phyloP scores from a whole-genome alignment of 78 protist species.

The Dictyostelium intermedium region DNA sequence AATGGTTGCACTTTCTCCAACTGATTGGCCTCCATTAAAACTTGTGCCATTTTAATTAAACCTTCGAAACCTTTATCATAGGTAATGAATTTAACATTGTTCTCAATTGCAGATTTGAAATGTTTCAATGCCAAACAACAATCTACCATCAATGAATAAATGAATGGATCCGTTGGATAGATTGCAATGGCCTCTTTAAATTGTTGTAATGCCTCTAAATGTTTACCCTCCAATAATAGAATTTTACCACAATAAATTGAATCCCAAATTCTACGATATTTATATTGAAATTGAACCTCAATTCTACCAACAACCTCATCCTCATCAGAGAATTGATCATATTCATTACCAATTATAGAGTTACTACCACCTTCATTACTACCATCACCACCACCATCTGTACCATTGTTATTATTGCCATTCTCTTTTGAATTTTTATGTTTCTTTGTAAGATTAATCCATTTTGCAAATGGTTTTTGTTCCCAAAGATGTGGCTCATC shows the following conservation, averaged over 20 bases:
- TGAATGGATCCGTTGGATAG: slow-evolving; percentile 17
- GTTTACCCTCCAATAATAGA: slow-evolving; percentile 21
- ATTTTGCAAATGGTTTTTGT: slow-evolving; percentile 68
- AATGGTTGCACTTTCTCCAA: slow-evolving; percentile 47
- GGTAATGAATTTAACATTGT: neutral
- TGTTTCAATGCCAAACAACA: slow-evolving; percentile 35
- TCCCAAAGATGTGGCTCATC: slow-evolving; percentile 68
- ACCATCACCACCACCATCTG: neutral
- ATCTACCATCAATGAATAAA: slow-evolving; percentile 42
- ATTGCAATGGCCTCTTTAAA: slow-evolving; percentile 30
- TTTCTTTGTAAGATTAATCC: slow-evolving; percentile 42
- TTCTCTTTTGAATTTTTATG: neutral
- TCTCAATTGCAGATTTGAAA: slow-evolving; percentile 16
- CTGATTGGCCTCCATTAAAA: slow-evolving; percentile 32
- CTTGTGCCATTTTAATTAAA: slow-evolving; percentile 4
- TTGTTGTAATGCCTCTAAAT: slow-evolving; percentile 33
- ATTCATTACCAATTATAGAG: neutral
- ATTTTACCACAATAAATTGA: slow-evolving; percentile 66
- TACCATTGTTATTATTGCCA: neutral
- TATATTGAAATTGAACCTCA: slow-evolving; percentile 56
- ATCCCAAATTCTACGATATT: slow-evolving; percentile 65
- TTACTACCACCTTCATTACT: neutral
- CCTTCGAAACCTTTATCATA: slow-evolving; percentile 25
- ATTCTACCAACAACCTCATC: slow-evolving; percentile 67
- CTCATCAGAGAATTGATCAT: slow-evolving; percentile 1